Base-by-base conservation (phyloP, 305 asterid species). In the Fraxinus velutina region DNA sequence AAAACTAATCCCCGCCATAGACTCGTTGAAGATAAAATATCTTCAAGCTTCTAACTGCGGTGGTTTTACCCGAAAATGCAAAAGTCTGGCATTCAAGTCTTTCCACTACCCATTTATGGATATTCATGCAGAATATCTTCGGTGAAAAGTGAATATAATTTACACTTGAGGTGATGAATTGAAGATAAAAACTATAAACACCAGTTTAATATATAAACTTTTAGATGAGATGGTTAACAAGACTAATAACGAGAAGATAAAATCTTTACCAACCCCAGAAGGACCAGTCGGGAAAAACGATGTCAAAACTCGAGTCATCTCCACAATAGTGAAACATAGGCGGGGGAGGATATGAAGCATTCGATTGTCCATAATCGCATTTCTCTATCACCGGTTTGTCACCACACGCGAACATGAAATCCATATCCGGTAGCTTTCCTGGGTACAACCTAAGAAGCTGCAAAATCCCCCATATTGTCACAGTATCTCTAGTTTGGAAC, bases 201-300 rank as follows among this genome's bases (percentile, higher is more conserved):
- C 4, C 8, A 0, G 30, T 57, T 21, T 57, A 55, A 17, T 57
- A 57, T 2, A 19, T 5, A 57, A 57, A 21, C 13, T 19, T 17
- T 57, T 57, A 21, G 24, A 57, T 57, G 68, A 57, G 29, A 57
- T 57, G 68, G 0, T 57, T 17, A 57, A 5, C 29, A 57, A 0
- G 68, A 57, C 12, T 22, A 44, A 34, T 36, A 37, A 73, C 2
- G 24, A 24, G 24, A 79, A 83, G 82, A 75, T 68, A 70, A 84
- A 75, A 80, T 78, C 84, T 84, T 90, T 95, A 94, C 99, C 98
- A 95, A 89, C 99, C 99, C 99, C 99, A 95, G 89, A 92, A 95
- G 87, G 99, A 89, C 99, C 99, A 95, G 68, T 95, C 99, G 57
- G 98, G 99, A 68, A 93, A 91, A 70, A 90, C 94, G 66, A 95